These are phyloP conservation scores for Rauvolfia tetraphylla DNA, from an alignment of 257 asterid genomes.

Conservation along the genomic window DNA sequence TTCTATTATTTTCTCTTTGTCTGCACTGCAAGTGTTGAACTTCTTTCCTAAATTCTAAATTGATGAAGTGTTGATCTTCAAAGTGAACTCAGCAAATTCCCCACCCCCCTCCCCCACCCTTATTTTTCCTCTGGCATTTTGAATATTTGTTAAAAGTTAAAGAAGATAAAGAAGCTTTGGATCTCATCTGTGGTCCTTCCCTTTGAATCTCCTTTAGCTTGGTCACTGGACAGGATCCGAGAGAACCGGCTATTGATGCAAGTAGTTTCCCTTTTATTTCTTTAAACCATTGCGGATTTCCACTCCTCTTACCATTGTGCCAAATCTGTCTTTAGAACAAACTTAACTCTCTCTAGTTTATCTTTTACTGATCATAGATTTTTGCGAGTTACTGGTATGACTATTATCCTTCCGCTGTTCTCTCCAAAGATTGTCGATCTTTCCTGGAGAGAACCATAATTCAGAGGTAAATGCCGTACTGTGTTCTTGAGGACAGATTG, in stretches of 20 bases:
- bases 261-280: neutral
- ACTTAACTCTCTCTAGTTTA: neutral
- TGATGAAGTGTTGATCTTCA: slow-evolving; percentile 15
- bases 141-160: neutral
- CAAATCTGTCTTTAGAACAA: neutral
- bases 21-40: slow-evolving; percentile 8
- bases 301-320: neutral
- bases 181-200: slow-evolving; percentile 26
- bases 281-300: slow-evolving; percentile 1
- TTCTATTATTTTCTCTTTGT: slow-evolving; percentile 16
- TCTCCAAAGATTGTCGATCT: too few species aligned
- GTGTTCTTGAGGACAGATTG: slow-evolving; percentile 1
- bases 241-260: slow-evolving; percentile 34
- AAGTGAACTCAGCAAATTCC: slow-evolving; percentile 8
- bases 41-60: neutral
- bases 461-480: neutral
- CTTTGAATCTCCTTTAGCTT: slow-evolving; percentile 7
- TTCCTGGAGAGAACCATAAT: neutral
- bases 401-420: too few species aligned
- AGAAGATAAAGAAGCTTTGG: slow-evolving; percentile 27
- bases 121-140: slow-evolving; percentile 4
- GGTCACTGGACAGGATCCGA: slow-evolving; percentile 52
- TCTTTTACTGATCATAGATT: neutral
- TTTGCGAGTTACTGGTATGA: neutral
- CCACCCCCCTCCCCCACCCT: neutral